Conservation (phyloP, 768 basidiomycete genomes). For the Pholiota microspora region DNA sequence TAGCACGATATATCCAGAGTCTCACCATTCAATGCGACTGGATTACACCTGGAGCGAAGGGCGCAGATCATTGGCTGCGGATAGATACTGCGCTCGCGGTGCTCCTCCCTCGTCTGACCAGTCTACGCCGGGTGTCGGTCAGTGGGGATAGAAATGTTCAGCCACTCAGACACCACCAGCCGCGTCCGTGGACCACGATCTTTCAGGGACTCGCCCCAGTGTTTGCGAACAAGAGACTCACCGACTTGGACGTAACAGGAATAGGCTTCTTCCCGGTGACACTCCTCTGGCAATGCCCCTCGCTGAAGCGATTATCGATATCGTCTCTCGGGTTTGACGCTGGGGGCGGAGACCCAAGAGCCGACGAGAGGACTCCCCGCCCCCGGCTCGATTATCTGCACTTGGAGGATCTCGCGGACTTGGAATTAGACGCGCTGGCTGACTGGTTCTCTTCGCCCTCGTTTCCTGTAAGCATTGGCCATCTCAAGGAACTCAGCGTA, state of each 20-base stretch:
- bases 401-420: neutral
- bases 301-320: neutral
- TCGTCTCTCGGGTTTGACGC: neutral
- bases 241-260: neutral
- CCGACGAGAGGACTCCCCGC: neutral
- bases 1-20: constrained; percentile 2
- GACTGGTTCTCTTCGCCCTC: neutral
- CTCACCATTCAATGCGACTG: constrained; percentile 4
- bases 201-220: neutral
- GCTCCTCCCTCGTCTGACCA: constrained; percentile 1
- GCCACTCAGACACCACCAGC: neutral
- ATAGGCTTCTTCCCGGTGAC: neutral
- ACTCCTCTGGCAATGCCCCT: neutral
- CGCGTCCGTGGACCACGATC: neutral
- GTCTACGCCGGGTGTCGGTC: constrained; percentile 2
- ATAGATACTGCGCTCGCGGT: neutral
- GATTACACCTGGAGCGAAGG: neutral
- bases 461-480: neutral
- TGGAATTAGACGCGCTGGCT: neutral
- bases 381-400: neutral
- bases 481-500: neutral
- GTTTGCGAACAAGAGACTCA: neutral
- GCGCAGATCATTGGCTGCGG: neutral
- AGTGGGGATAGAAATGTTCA: neutral
- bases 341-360: neutral